These are phyloP conservation scores for Cucumis melo DNA, from an alignment of 306 rosid species.

Conservation along the genomic window DNA sequence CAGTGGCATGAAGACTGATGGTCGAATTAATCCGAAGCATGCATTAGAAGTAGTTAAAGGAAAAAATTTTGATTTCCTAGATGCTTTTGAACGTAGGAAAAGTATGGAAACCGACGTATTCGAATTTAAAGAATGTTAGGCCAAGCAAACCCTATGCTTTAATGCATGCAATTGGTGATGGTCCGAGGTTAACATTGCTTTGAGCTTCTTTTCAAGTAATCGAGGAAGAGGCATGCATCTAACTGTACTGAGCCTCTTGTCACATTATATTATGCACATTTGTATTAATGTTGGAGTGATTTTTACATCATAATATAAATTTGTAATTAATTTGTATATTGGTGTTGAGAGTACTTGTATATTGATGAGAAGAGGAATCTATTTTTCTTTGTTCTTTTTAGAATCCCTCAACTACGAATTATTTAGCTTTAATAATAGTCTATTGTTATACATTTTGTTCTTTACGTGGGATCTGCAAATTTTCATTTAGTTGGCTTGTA, in stretches of 20 bases:
- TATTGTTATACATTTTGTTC: not conserved
- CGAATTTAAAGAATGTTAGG: constrained; percentile 17
- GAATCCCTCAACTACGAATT: not conserved
- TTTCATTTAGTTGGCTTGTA: too few species aligned
- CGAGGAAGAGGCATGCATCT: constrained; percentile 86
- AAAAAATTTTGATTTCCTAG: constrained; percentile 57
- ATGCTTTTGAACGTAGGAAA: constrained; percentile 42
- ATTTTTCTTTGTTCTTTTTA: not conserved
- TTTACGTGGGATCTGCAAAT: not conserved
- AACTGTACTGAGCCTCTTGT: constrained; percentile 16
- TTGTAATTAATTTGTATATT: too few species aligned
- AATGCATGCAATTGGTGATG: constrained; percentile 70
- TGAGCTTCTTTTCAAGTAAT: constrained; percentile 65
- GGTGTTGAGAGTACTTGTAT: not conserved
- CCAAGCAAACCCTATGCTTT: constrained; percentile 55
- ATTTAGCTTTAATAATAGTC: not conserved
- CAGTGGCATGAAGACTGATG: constrained; percentile 35
- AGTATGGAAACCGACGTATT: constrained; percentile 31
- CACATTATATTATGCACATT: constrained; percentile 3
- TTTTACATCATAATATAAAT: not conserved
- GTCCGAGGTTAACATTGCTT: constrained; percentile 72
- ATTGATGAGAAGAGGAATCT: not conserved
- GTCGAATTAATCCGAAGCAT: constrained; percentile 32
- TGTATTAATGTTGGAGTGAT: not conserved
- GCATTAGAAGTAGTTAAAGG: constrained; percentile 47